A percentile compares a stretch with the other conserved stretches of the same genome.
phyloP scores from a whole-genome alignment of 352 stramenopile genomes.

The Pseudoperonospora humuli region DNA sequence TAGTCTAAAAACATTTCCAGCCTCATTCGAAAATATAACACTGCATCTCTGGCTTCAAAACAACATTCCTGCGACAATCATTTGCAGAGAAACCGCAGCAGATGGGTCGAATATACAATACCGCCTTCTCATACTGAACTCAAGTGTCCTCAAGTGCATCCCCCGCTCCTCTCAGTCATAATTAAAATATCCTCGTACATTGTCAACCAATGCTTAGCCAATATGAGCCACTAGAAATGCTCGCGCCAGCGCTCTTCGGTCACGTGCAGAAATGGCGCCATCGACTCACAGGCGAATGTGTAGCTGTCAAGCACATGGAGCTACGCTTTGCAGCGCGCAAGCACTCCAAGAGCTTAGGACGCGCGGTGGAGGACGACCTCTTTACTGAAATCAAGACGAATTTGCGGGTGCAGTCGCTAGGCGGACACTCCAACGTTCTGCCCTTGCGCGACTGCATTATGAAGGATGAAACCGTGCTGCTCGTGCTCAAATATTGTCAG shows the following conservation, averaged over 20 bases:
- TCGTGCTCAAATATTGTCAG: slow-evolving; percentile 65
- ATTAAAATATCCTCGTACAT: slow-evolving; percentile 4
- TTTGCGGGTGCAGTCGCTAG: slow-evolving; percentile 43
- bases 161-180: slow-evolving; percentile 5
- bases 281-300: slow-evolving; percentile 34
- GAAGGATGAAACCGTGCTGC: slow-evolving; percentile 47
- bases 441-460: slow-evolving; percentile 57
- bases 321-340: slow-evolving; percentile 38
- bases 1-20: too few species aligned
- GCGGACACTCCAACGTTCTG: slow-evolving; percentile 65
- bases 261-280: slow-evolving; percentile 60
- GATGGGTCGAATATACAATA: too few species aligned
- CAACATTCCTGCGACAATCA: not conserved
- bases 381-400: slow-evolving; percentile 66
- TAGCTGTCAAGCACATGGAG: slow-evolving; percentile 80
- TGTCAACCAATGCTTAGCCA: slow-evolving; percentile 15
- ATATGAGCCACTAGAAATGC: slow-evolving; percentile 54
- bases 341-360: slow-evolving; percentile 40
- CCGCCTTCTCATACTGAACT: not conserved
- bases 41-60: too few species aligned
- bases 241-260: slow-evolving; percentile 67
- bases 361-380: slow-evolving; percentile 56
- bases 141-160: not conserved
- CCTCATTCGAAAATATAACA: too few species aligned
- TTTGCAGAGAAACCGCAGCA: too few species aligned